Percentiles rank a stretch among this genome's conserved stretches.
phyloP scores from a whole-genome alignment of 441 rosid genomes.

The Populus hybrid region DNA sequence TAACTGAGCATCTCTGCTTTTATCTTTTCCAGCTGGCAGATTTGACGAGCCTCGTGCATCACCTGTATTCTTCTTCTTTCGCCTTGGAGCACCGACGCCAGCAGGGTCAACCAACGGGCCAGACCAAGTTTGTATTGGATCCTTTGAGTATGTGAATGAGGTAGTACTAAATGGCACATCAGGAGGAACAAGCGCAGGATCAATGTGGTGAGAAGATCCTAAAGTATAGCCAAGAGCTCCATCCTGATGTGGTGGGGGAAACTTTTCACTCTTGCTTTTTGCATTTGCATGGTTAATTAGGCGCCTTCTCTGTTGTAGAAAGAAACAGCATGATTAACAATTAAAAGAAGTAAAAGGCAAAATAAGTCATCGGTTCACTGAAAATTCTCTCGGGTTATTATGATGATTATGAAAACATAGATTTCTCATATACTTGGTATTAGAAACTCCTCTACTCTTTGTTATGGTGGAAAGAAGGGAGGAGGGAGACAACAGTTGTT shows the following conservation, averaged over 20 bases:
- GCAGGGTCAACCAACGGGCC: constrained; percentile 72
- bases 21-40: constrained; percentile 21
- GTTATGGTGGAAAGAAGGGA: background rate
- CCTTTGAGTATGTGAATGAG: constrained; percentile 57
- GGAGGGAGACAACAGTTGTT: background rate
- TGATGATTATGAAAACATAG: background rate
- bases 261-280: constrained; percentile 98
- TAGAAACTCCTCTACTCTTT: background rate
- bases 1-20: constrained; percentile 34
- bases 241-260: constrained; percentile 84
- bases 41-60: too few species aligned
- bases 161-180: constrained; percentile 42
- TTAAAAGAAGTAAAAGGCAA: background rate
- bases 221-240: too few species aligned
- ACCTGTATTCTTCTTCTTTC: too few species aligned
- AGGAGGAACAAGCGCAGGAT: constrained; percentile 58
- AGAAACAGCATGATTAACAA: background rate
- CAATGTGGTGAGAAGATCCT: constrained; percentile 58
- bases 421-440: background rate
- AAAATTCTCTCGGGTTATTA: background rate
- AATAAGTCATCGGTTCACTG: background rate
- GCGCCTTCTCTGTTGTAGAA: constrained; percentile 71
- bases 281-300: constrained; percentile 87
- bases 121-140: constrained; percentile 78
- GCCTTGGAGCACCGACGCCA: constrained; percentile 6